These are phyloP conservation scores for Vitis riparia DNA, from an alignment of 164 flowering plant genomes.

Conservation along the genomic window DNA sequence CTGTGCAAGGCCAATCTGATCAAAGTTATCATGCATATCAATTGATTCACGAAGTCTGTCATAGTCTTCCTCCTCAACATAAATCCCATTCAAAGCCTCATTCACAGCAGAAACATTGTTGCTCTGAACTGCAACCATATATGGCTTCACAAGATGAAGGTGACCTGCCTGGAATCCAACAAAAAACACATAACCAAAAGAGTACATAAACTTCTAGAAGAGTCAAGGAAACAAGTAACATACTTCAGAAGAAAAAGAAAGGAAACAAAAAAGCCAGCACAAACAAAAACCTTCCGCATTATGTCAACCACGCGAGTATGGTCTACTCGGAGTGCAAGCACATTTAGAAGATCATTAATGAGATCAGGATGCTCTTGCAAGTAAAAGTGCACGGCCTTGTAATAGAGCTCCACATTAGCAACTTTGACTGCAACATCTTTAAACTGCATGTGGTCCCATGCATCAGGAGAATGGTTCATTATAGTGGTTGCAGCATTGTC, in stretches of 20 bases:
- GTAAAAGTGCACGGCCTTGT: conserved; percentile 98
- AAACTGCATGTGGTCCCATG: conserved; percentile 99
- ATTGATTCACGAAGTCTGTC: conserved; percentile 92
- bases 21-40: conserved; percentile 95
- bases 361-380: conserved; percentile 97
- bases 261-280: not conserved
- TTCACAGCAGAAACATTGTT: conserved; percentile 94
- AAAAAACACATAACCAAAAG: not conserved
- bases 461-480: conserved; percentile 99
- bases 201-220: not conserved
- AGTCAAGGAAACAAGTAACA: not conserved
- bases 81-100: conserved; percentile 90
- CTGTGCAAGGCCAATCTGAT: conserved; percentile 97
- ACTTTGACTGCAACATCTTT: conserved; percentile 94
- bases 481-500: conserved; percentile 98
- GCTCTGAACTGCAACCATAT: conserved; percentile 99
- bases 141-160: conserved; percentile 91
- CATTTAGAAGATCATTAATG: conserved; percentile 91
- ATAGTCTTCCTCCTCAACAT: conserved; percentile 92
- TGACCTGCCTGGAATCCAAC: conserved; percentile 76
- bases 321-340: conserved; percentile 91
- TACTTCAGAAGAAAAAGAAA: not conserved
- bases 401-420: conserved; percentile 96
- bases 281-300: conserved; percentile 78
- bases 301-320: conserved; percentile 98